Base-by-base conservation (phyloP, 176 grass and related monocot species). In the Hordeum marinum region DNA sequence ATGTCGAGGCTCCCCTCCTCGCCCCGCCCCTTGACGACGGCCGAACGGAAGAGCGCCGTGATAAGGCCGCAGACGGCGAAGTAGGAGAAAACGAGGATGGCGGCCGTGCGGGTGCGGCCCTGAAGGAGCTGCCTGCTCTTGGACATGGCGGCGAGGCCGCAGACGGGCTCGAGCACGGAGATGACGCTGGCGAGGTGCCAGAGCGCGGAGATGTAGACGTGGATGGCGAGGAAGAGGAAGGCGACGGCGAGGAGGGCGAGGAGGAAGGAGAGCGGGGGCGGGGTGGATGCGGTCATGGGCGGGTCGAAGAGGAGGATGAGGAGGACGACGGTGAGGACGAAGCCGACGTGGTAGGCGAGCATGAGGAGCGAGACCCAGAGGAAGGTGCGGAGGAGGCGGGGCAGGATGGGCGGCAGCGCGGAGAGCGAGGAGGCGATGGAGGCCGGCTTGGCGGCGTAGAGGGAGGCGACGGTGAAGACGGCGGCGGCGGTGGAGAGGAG, bases 131-230 rank as follows among this genome's bases (percentile, higher is more conserved):
- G 87, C 63, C 29, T 87, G 83, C 96, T 99, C 87, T 94, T 99
- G 13, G 89, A 76, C 91, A 99, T 99, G 48, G 93, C 96, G 62
- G 84, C 86, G 20, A 99, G 93, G 4, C 93, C 96, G 70, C 84
- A 95, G 66, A 96, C 26, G 8, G 96, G 96, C 85, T 99, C 93
- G 69, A 99, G 96, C 29, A 99, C 96, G 88, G 93, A 91, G 62
- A 99, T 17, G 77, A 96, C 96, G 85, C 91, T 99, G 46, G 96
- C 96, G 72, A 99, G 96, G 85, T 99, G 96, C 96, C 96, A 99
- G 5, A 96, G 72, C 36, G 93, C 90, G 39, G 96, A 99, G 77
- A 99, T 96, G 88, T 96, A 94, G 75, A 99, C 91, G 77, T 99
- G 93, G 84, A 87, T 86, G 32, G 86, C 93, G 68, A 99, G 86